Conservation (phyloP, 1,284 basidiomycete species). For the Ustilago esculenta region DNA sequence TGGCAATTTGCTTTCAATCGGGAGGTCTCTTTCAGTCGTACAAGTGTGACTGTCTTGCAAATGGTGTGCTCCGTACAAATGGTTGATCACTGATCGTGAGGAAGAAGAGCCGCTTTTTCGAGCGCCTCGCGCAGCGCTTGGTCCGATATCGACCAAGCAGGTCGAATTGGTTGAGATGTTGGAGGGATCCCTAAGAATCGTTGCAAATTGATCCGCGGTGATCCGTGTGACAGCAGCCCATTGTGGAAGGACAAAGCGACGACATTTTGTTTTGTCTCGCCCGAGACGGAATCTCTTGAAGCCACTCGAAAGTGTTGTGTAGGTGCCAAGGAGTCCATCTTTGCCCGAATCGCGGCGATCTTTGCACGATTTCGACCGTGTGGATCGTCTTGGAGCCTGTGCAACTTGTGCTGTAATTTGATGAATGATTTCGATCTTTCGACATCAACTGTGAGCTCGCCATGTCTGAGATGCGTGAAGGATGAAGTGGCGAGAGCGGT, state of each 20-base stretch:
- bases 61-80: not conserved
- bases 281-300: not conserved
- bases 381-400: not conserved
- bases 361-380: not conserved
- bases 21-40: no score
- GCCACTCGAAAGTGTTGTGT: constrained; percentile 18
- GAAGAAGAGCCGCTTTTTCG: constrained; percentile 6
- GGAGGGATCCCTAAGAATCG: not conserved
- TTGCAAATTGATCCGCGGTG: constrained; percentile 5
- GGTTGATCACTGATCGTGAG: not conserved
- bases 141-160: constrained; percentile 14
- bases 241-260: constrained; percentile 7
- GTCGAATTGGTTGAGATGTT: not conserved
- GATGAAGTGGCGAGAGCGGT: constrained; percentile 14
- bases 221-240: constrained; percentile 21
- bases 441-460: constrained; percentile 30
- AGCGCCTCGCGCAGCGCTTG: constrained; percentile 11
- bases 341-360: not conserved
- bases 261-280: not conserved
- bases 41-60: no score
- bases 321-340: constrained; percentile 17
- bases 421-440: constrained; percentile 18
- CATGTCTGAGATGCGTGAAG: constrained; percentile 1
- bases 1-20: no score
- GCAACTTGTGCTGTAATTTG: not conserved